Evolutionary conservation across 2,329 filamentous ascomycete species (phyloP), one percentile per base, ranked within the genome.

Genomic region (Dothideomycetes sp.): DNA sequence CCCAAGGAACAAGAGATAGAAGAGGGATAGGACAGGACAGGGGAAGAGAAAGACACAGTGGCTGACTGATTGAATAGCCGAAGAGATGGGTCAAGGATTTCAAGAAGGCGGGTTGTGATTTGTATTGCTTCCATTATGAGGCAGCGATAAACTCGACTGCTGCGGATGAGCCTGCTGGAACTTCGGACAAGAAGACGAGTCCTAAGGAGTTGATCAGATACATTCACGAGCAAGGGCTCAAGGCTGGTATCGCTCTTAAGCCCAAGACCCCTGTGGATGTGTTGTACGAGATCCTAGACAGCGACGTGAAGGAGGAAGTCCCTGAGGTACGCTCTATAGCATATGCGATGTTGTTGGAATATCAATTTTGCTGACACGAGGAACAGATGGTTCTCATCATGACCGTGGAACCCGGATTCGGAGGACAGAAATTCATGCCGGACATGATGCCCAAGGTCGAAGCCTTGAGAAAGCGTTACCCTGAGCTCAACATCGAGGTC

Each of bases 101-200:
- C 70, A 79, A 91, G 62, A 80, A 83, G 39, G 91, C 87, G 45
- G 91, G 91, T 40, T 95, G 88, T 65, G 87, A 98, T 63, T 74
- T 98, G n/a, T 98, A 98, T 71, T 96, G 91, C 72, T 98, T 98
- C 72, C 91, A 98, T 71, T 96, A 96, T 65, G 91, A 98, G 68
- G 91, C 91, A 18, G 91, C 91, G 49, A 75, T 91, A 34, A 65
- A 69, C 51, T 94, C 85, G 36, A 84, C 83, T 30, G 86, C 84
- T 24, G 87, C 88, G 54, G 85, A 88, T 57, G 78, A 73, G 41
- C 88, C 89, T 33, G 78, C 82, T 52, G 74, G 72, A 42, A 73
- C 67, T 40, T 78, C 77, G 11, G 82, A 83, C 41, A 62, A 69
- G 45, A 82, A 78, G 61, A 96, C 89, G 2, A 87, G 67, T 55